Base-by-base conservation (phyloP, 768 basidiomycete species). In the Glaciozyma martinii region DNA sequence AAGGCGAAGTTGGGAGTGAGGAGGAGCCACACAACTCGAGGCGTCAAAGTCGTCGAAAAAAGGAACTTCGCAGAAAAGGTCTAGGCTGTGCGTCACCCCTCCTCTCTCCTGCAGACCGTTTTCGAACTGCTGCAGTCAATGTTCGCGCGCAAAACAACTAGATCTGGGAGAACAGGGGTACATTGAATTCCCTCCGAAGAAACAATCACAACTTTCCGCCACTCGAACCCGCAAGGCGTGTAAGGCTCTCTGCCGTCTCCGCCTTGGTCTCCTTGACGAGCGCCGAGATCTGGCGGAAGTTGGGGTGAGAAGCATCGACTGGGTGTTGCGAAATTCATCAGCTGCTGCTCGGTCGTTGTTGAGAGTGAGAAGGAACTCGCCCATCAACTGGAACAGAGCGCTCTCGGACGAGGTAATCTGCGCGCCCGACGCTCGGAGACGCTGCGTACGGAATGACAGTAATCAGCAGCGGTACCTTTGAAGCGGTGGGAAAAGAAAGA, bases 321-420 rank as follows among this genome's bases (percentile, higher is more conserved):
- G 61, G 80, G 70, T 86, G 87, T 10, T 77, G n/a, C 82, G 82
- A 56, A 59, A 63, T 59, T 19, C 18, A 19, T n/a, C 47, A n/a
- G 21, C 23, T 25, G 55, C 9, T 5, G 19, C 29, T 42, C n/a
- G n/a, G 29, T 32, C 66, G 30, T 25, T 43, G 67, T n/a, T n/a
- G 49, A 62, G 62, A 40, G 56, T 37, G 56, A 69, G n/a, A 59
- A n/a, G 33, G 63, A 21, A 73, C 78, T 60, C 71, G 84, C 85
- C 80, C 74, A 90, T 83, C 12, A 93, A 79, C 71, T 90, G 84
- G 74, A 89, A 94, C 2, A 85, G 80, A 6, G 86, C 75, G 62
- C 87, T 87, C 74, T 95, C 92, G 73, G 87, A 89, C 1, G 89
- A 89, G 5, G 85, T 84, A 59, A 94, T 80, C 49, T 83, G 78